These are phyloP conservation scores for Acrocalymma vagum DNA, from an alignment of 2,329 filamentous ascomycete genomes.

Conservation along the genomic window DNA sequence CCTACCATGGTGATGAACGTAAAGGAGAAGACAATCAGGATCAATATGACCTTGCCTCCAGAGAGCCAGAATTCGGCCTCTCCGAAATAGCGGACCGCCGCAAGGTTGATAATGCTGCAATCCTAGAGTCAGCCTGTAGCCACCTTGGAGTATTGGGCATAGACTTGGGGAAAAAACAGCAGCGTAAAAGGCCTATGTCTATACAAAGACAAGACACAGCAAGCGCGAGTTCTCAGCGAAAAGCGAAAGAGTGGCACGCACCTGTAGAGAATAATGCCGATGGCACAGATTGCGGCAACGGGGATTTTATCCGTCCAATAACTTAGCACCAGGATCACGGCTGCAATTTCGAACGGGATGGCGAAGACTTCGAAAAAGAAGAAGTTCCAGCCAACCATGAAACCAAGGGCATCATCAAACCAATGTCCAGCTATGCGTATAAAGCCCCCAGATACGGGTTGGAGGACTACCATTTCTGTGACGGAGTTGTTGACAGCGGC, in stretches of 20 bases:
- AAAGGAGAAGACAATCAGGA: conserved; percentile 51
- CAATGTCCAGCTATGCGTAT: conserved; percentile 69
- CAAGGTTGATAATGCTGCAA: conserved; percentile 39
- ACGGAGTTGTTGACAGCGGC: conserved; percentile 69
- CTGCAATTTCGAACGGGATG: conserved; percentile 59
- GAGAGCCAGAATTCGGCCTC: conserved; percentile 51
- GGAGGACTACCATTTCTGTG: conserved; percentile 69
- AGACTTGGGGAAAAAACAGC: too few species aligned
- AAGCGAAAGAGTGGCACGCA: conserved; percentile 24
- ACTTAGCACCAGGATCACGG: conserved; percentile 39
- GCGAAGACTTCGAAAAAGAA: conserved; percentile 58
- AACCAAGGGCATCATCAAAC: conserved; percentile 70
- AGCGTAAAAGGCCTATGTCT: too few species aligned
- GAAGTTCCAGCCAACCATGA: conserved; percentile 59
- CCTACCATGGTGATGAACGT: conserved; percentile 53
- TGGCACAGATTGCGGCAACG: conserved; percentile 46
- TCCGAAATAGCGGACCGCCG: conserved; percentile 51
- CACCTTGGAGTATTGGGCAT: not conserved
- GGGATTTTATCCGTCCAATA: conserved; percentile 54
- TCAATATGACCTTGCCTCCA: conserved; percentile 51
- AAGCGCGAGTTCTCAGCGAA: conserved; percentile 49
- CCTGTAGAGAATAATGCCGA: conserved; percentile 49
- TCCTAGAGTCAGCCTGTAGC: conserved; percentile 1
- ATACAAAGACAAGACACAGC: conserved; percentile 4
- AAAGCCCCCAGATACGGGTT: conserved; percentile 69